These are phyloP conservation scores for Picocystis sp. DNA, from an alignment of 163 green algal species.

Conservation along the genomic window DNA sequence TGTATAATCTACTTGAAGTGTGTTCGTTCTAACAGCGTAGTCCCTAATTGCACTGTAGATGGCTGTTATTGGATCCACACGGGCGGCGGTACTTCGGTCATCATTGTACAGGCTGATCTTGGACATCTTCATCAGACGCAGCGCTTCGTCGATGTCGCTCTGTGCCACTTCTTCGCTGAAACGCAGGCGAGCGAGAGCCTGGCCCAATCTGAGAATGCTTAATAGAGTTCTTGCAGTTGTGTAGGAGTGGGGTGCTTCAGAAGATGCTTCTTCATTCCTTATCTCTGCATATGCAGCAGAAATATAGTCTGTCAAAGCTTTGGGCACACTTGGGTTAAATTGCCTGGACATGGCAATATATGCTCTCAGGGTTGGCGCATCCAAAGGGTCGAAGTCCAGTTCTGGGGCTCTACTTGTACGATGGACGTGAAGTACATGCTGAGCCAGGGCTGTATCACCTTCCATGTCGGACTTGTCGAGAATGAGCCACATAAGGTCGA, in stretches of 20 bases:
- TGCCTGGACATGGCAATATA: constrained; percentile 67
- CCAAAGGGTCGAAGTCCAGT: constrained; percentile 22
- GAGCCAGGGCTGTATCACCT: constrained; percentile 34
- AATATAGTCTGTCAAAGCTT: constrained; percentile 63
- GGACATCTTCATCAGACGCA: constrained; percentile 77
- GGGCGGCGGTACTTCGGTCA: constrained; percentile 2
- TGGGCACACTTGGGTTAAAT: constrained; percentile 54
- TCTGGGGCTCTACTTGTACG: constrained; percentile 27
- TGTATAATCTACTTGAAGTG: background rate
- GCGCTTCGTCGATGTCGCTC: constrained; percentile 83
- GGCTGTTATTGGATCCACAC: constrained; percentile 30
- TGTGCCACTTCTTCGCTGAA: constrained; percentile 34
- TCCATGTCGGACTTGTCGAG: constrained; percentile 60
- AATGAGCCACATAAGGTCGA: constrained; percentile 97
- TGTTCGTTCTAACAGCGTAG: constrained; percentile 14
- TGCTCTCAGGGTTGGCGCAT: constrained; percentile 4
- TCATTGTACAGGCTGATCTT: constrained; percentile 57
- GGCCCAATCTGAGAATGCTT: constrained; percentile 75
- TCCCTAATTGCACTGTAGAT: constrained; percentile 35
- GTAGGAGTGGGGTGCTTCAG: constrained; percentile 20
- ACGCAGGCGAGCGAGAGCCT: constrained; percentile 45
- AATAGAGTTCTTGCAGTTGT: constrained; percentile 86
- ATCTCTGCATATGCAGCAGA: constrained; percentile 71
- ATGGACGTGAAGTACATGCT: constrained; percentile 69
- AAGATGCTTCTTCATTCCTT: constrained; percentile 29